Conservation (phyloP, 768 basidiomycete species). For the Calocera cornea region DNA sequence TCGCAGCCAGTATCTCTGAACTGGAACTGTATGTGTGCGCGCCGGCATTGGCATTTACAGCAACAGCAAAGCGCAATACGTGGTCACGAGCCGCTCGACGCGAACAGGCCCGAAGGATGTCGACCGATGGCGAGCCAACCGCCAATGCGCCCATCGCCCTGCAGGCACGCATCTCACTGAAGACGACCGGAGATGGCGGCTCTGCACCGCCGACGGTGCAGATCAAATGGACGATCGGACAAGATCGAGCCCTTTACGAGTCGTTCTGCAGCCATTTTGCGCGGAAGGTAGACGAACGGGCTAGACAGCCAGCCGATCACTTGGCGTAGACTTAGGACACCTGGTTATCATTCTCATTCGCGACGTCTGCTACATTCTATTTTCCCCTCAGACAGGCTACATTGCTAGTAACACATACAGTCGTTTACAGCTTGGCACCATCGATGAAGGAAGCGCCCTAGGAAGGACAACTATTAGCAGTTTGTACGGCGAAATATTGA, state of each 20-base stretch:
- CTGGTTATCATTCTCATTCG: neutral
- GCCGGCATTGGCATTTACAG: conserved; percentile 7
- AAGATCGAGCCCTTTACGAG: conserved; percentile 45
- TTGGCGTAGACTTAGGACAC: neutral
- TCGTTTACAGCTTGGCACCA: conserved; percentile 10
- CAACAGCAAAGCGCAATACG: conserved; percentile 31
- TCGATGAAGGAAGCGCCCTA: conserved; percentile 12
- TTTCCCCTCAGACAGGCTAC: neutral
- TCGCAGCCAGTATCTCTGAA: conserved; percentile 20
- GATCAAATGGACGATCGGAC: conserved; percentile 52
- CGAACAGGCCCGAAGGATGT: conserved; percentile 27
- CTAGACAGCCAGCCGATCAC: neutral
- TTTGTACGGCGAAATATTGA: neutral
- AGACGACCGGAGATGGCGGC: neutral
- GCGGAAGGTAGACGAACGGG: conserved; percentile 30
- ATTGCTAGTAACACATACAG: neutral
- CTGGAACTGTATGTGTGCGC: neutral
- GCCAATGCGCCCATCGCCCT: neutral
- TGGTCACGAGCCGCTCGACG: conserved; percentile 56
- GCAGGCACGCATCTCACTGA: neutral
- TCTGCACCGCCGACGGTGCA: conserved; percentile 22
- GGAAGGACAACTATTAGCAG: neutral
- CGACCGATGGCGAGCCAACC: neutral
- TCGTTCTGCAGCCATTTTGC: conserved; percentile 54
- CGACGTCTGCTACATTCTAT: neutral